Evolutionary conservation across 2,329 filamentous ascomycete genomes (phyloP), one percentile per base, ranked within the genome.

Genomic region (Ophiocordyceps camponoti-leonardi): DNA sequence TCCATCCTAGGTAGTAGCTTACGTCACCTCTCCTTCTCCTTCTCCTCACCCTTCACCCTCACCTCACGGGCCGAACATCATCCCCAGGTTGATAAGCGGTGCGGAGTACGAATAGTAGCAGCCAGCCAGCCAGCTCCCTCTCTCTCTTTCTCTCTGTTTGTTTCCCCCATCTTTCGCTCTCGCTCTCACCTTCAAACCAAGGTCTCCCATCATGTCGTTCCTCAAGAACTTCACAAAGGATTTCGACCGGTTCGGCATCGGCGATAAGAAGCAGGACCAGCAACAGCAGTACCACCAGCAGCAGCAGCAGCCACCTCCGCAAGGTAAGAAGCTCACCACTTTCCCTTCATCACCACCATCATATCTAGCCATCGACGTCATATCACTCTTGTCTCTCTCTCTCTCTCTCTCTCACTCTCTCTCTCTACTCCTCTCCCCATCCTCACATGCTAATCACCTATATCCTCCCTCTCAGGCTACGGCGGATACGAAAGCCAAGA

Each of bases 241-340:
- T 51, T 62, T 69, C 40, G 68, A 73, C 53, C 64, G 66, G 52
- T 61, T 74, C 46, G 64, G 61, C 44, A 61, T 72, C 52, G 67
- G 67, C 42, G 65, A 64, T 44, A 63, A 42, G 41, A 43, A 44
- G 16, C 42, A 30, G 33, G 26, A 45, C 2, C 23, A 44, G 19
- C 35, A 23, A n/a, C 35, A 28, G 28, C 22, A 23, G 6, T 19
- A 44, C 10, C 35, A 19, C 13, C 35, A 20, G 28, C 22, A 23
- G 6, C 23, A 44, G 14, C 35, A 19, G 18, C 35, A 20, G 28
- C 46, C 43, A 18, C 11, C 6, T 2, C 8, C 13, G 13, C 19
- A 19, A n/a, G 14, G 16, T 8, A 37, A n/a, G 33, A 37, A 8
- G 14, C 31, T 13, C 13, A n/a, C n/a, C n/a, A n/a, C n/a, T n/a